These are phyloP conservation scores for Mariannaea elegans DNA, from an alignment of 2,329 filamentous ascomycete genomes.

Conservation along the genomic window DNA sequence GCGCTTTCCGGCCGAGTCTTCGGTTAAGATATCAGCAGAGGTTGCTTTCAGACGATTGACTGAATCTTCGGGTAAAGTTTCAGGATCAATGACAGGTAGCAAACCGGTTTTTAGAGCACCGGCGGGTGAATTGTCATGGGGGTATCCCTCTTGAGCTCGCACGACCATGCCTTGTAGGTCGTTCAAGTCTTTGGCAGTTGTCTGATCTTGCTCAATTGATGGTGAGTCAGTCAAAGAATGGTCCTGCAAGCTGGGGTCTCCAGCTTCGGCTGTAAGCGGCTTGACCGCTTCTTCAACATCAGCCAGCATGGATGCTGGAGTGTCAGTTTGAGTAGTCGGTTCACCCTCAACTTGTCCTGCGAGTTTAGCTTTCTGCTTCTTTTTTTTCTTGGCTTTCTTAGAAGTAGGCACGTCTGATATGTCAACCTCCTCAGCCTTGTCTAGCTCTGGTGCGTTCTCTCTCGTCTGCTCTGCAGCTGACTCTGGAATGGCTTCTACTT, in stretches of 20 bases:
- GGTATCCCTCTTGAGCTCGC: background rate
- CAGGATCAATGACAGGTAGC: background rate
- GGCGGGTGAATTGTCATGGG: background rate
- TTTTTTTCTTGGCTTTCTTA: conserved; percentile 15
- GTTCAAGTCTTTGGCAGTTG: background rate
- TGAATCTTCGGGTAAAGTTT: background rate
- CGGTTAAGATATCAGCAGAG: background rate
- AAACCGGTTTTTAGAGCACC: background rate
- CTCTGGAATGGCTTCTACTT: background rate
- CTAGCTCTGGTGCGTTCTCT: background rate
- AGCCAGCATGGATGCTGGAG: conserved; percentile 6
- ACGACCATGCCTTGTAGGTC: background rate
- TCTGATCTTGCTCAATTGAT: conserved; percentile 1
- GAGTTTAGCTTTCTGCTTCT: conserved; percentile 13
- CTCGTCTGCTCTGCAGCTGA: background rate
- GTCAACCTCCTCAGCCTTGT: conserved; percentile 11
- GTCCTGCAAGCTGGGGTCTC: background rate
- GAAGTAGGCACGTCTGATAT: conserved; percentile 11
- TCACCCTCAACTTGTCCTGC: conserved; percentile 8
- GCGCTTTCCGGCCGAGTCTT: conserved; percentile 9
- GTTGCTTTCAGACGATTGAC: background rate
- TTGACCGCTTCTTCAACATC: conserved; percentile 20
- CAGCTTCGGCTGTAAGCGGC: conserved; percentile 11
- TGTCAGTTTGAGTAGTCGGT: conserved; percentile 3
- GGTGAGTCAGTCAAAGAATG: conserved; percentile 11